Base-by-base conservation (phyloP, 2,329 filamentous ascomycete genomes). In the Botryotinia calthae region DNA sequence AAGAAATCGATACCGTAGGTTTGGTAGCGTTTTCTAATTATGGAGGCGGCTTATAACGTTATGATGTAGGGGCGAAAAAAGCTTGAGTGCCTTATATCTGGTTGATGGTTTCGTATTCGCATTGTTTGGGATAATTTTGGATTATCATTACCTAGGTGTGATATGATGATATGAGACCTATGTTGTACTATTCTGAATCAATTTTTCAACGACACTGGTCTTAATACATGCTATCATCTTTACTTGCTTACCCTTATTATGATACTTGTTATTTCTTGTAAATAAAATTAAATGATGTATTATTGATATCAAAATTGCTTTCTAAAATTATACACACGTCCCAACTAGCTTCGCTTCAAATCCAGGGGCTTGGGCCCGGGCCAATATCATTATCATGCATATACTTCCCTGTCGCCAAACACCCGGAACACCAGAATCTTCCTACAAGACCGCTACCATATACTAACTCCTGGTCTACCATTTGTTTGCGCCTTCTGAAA, bases 401-500 rank as follows among this genome's bases (percentile, higher is more conserved):
- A 64, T 42, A 58, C 56, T 18, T 64, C 65, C 48, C 34, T 40
- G 42, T 56, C 18, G 37, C 65, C 54, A 34, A 40, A 64, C 51
- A 31, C 48, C 65, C 58, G 63, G 48, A 51, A 71, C 72, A 73
- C 72, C 66, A 62, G 51, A 40, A n/a, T 31, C 10, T 51, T 42
- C 63, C 51, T 42, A 65, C 34, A 51, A 14, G 5, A 10, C 31
- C 65, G 28, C 40, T 25, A 66, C 77, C 66, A 82, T 76, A 82
- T 82, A 76, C 79, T 80, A 62, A 82, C 76, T 22, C 81, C 79
- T n/a, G 79, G 76, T 75, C 83, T 82, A 70, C 83, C 85, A 74
- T 86, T 85, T 40, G 84, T 85, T 75, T 88, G 87, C 54, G 87
- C 88, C 81, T 88, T 89, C 75, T 90, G 88, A 77, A 91, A 91